Base-by-base conservation (phyloP, 1,284 basidiomycete species). In the Ganoderma boninense region DNA sequence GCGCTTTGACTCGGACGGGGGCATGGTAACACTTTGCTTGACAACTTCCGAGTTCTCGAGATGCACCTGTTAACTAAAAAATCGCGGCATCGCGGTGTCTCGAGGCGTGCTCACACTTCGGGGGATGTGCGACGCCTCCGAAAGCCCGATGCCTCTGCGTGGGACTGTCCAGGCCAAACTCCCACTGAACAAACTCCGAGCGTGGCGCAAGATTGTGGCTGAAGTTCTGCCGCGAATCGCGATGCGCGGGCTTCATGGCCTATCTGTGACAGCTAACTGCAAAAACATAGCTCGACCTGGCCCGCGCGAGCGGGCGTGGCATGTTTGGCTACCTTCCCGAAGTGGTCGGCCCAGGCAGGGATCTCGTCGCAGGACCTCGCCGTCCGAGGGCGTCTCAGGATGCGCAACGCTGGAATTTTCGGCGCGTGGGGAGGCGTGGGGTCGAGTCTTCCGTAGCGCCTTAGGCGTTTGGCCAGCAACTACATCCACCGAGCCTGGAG, bases 231-330 rank as follows among this genome's bases (percentile, higher is more conserved):
- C 56, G 16, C n/a, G n/a, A n/a, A n/a, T n/a, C n/a, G n/a, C 56
- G 29, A 32, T 35, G 56, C 29, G 7, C 56, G 56, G 56, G 56
- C 56, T 57, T 57, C 56, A 57, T 57, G 56, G 26, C 56, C 56
- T 57, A 5, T 57, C 56, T 57, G 56, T n/a, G 56, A n/a, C n/a
- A n/a, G n/a, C n/a, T n/a, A n/a, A n/a, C n/a, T n/a, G n/a, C n/a
- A n/a, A n/a, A n/a, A n/a, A n/a, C n/a, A n/a, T n/a, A n/a, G n/a
- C n/a, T n/a, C n/a, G n/a, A n/a, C n/a, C n/a, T n/a, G n/a, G n/a
- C n/a, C n/a, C n/a, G n/a, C n/a, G n/a, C n/a, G n/a, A n/a, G n/a
- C n/a, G n/a, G n/a, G n/a, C n/a, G n/a, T n/a, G n/a, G n/a, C n/a
- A n/a, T n/a, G n/a, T n/a, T n/a, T n/a, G n/a, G n/a, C n/a, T n/a